Percentiles rank a stretch among this genome's conserved stretches.
Evolutionary conservation across 495 filamentous ascomycete genomes (phyloP).

Genomic region (Lichina pygmaea): DNA sequence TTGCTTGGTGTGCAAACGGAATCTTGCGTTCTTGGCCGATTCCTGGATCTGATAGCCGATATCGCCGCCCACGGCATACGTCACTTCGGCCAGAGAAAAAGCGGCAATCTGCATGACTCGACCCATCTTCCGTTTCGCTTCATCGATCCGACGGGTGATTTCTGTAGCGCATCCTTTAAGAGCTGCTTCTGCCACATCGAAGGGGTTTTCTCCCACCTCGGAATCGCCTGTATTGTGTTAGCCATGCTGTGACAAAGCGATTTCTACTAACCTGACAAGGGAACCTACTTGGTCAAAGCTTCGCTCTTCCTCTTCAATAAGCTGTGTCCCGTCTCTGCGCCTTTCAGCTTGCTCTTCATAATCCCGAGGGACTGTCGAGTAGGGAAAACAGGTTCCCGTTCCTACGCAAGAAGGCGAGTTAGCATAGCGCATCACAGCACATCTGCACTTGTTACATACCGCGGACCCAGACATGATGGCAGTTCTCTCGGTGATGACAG

Average conservation of each 20-base stretch:
- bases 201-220: conserved; percentile 29
- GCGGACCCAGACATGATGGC: conserved; percentile 28
- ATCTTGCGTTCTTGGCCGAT: conserved; percentile 72
- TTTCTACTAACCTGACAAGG: too few relatives aligned
- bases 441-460: conserved; percentile 13
- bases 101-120: conserved; percentile 97
- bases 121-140: conserved; percentile 98
- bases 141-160: conserved; percentile 90
- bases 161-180: conserved; percentile 20
- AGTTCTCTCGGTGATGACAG: too few relatives aligned
- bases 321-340: conserved; percentile 70
- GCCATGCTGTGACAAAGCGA: too few relatives aligned
- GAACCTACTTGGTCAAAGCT: conserved; percentile 57
- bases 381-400: conserved; percentile 85
- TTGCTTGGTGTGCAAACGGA: conserved; percentile 78
- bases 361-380: conserved; percentile 86
- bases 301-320: conserved; percentile 83
- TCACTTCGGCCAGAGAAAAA: conserved; percentile 92
- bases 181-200: neutral
- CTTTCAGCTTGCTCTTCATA: conserved; percentile 98
- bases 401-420: conserved; percentile 16
- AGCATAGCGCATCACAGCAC: too few relatives aligned
- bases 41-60: conserved; percentile 96
- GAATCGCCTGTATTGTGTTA: conserved; percentile 33
- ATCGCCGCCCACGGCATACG: conserved; percentile 86